phyloP scores from a whole-genome alignment of 352 stramenopile genomes.

The Paralagenidium karlingii region DNA sequence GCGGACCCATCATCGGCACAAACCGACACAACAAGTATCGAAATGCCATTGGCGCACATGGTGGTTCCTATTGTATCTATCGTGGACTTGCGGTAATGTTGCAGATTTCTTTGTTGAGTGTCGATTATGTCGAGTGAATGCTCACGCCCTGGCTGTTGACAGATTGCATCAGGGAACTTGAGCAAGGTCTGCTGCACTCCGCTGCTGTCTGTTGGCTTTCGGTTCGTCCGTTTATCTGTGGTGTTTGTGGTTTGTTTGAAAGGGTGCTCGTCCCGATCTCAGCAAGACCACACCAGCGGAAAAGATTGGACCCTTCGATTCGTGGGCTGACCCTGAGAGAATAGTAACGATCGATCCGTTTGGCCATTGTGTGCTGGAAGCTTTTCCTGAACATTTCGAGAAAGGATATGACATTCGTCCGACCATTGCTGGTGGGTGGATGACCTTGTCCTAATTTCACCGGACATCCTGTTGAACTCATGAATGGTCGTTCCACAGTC shows the following conservation, averaged over 20 bases:
- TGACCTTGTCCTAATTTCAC: not conserved
- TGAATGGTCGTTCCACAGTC: slow-evolving; percentile 17
- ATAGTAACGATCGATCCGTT: slow-evolving; percentile 76
- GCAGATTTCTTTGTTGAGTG: not conserved
- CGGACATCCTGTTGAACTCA: too few relatives aligned
- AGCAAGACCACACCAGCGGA: slow-evolving; percentile 91
- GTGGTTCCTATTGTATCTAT: slow-evolving; percentile 98
- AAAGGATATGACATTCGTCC: slow-evolving; percentile 98
- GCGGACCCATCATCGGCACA: slow-evolving; percentile 92
- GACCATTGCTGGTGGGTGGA: slow-evolving; percentile 86
- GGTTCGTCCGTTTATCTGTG: not conserved
- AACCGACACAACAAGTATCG: slow-evolving; percentile 92
- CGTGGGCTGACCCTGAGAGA: slow-evolving; percentile 92
- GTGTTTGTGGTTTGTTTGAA: not conserved
- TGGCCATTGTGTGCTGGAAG: slow-evolving; percentile 66
- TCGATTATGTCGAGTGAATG: not conserved
- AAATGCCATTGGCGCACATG: slow-evolving; percentile 98
- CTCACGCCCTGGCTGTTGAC: too few relatives aligned
- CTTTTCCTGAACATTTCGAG: slow-evolving; percentile 89
- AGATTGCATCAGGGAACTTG: slow-evolving; percentile 62
- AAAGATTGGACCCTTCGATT: slow-evolving; percentile 93
- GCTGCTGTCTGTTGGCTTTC: too few relatives aligned
- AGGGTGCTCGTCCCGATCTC: slow-evolving; percentile 56
- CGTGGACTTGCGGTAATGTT: slow-evolving; percentile 88
- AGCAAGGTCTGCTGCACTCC: slow-evolving; percentile 15